Base-by-base conservation (phyloP, 2,329 filamentous ascomycete species). In the Sporothrix pallida region DNA sequence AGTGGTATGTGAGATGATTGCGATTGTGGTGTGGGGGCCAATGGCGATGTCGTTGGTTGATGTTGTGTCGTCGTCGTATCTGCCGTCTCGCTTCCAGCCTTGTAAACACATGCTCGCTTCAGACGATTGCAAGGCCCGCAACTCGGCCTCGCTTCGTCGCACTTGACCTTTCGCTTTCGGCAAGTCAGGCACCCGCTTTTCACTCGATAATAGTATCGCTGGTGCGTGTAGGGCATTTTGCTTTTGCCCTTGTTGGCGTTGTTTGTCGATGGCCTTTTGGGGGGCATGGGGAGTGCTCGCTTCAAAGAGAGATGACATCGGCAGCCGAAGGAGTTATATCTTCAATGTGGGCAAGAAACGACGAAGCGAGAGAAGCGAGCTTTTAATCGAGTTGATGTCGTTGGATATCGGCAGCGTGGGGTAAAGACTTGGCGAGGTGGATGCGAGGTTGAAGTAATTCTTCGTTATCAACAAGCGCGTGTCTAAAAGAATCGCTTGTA, bases 111-210 rank as follows among this genome's bases (percentile, higher is more conserved):
- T 12, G n/a, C 23, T 7, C 67, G 67, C n/a, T 70, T 56, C 17
- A 70, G 31, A 9, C 67, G n/a, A 6, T 17, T 20, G 31, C 67
- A 70, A 42, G 54, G 54, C 26, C 50, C 31, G 26, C 67, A 70
- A 5, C 9, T 31, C 17, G 67, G 67, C 67, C 23, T 54, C 48
- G 50, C 20, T 13, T 70, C 67, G 67, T 70, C 67, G 50, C 67
- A 70, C 31, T 70, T 70, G 50, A 70, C 67, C 31, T 70, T 70
- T 5, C 67, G 46, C 2, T 48, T 56, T 12, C 67, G 67, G 56
- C 67, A 70, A 13, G 67, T 70, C 17, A 70, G 50, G n/a, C 67
- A 56, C 6, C 67, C 67, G n/a, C 67, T 70, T 8, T 50, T 48
- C 17, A 70, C 67, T 56, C 67, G 67, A 31, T 8, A 56, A 52